Base-by-base conservation (phyloP, 441 rosid species). In the Gossypium schwendimanii region DNA sequence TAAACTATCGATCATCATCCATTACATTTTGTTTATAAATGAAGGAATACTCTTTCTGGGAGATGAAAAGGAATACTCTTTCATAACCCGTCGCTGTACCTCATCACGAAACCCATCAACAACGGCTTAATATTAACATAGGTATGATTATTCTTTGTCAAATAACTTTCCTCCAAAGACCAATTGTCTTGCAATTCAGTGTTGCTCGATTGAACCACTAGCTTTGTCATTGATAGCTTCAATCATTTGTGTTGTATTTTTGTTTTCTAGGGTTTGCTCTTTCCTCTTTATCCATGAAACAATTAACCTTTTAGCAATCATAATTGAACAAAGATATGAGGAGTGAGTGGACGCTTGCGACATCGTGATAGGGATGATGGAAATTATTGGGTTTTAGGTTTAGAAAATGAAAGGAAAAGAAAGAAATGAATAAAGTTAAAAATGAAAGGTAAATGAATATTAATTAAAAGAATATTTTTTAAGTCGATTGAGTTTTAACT, bases 41-140 rank as follows among this genome's bases (percentile, higher is more conserved):
- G 76, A 94, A 92, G 61, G 87, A 86, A 23, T 86, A 92, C 1
- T 91, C 91, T 77, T 87, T 90, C n/a, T 79, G 94, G 98, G 9
- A 94, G 84, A 73, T 72, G 77, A 11, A 94, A 73, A 8, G 86
- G 84, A 66, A 66, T 41, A 66, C 70, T 80, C 83, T 80, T 86
- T 1, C 53, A 33, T 6, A 4, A 18, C 72, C 71, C 3, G 61
- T 15, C 2, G 24, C 2, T 9, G 69, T 82, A 33, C 0, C 81
- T 80, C 60, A 77, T 9, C 36, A 76, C 73, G 0, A 74, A 69
- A 31, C 62, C 76, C 0, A 70, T 59, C 0, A 84, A 82, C 2
- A 84, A 73, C 0, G 81, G 88, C 76, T 68, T 84, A 4, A 81
- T 23, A 3, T 53, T 74, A 6, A 82, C 88, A 14, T 77, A 80